A percentile compares a stretch with the other conserved stretches of the same genome.
Evolutionary conservation across 2,329 filamentous ascomycete species (phyloP).

Genomic region (Sporothrix humicola): DNA sequence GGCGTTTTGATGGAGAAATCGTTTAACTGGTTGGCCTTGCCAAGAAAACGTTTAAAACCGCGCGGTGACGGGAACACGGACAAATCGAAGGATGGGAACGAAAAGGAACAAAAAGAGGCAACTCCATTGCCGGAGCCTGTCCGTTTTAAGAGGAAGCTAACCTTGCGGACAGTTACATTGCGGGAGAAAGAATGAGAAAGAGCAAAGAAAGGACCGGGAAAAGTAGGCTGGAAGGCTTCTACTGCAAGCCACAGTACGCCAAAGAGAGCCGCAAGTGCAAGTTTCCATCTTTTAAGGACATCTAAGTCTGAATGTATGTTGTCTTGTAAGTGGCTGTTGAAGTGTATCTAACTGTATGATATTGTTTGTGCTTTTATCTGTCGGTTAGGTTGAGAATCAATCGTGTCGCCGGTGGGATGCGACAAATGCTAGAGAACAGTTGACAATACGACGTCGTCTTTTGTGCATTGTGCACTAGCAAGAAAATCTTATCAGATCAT

Average conservation of each 20-base stretch:
- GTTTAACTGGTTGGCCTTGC: background rate
- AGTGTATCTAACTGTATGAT: too few species aligned
- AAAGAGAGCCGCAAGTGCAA: background rate
- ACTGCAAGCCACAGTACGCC: background rate
- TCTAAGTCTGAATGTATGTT: too few species aligned
- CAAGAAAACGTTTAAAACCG: background rate
- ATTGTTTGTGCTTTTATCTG: too few species aligned
- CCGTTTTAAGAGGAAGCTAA: background rate
- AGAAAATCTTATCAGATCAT: conserved; percentile 16
- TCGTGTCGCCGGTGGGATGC: too few species aligned
- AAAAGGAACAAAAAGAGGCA: background rate
- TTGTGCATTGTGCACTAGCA: background rate
- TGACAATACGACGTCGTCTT: too few species aligned
- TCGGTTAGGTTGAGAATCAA: too few species aligned
- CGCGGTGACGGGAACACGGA: background rate
- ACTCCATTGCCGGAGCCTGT: background rate
- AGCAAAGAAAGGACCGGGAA: background rate
- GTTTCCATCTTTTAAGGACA: background rate
- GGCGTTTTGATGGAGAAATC: background rate
- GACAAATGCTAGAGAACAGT: too few species aligned
- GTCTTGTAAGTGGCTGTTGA: too few species aligned
- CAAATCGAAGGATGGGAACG: background rate
- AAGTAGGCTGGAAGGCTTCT: background rate
- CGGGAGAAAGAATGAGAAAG: background rate
- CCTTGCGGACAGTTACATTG: background rate